Base-by-base conservation (phyloP, 129 eudicot species). In the Flaveria sonorensis region DNA sequence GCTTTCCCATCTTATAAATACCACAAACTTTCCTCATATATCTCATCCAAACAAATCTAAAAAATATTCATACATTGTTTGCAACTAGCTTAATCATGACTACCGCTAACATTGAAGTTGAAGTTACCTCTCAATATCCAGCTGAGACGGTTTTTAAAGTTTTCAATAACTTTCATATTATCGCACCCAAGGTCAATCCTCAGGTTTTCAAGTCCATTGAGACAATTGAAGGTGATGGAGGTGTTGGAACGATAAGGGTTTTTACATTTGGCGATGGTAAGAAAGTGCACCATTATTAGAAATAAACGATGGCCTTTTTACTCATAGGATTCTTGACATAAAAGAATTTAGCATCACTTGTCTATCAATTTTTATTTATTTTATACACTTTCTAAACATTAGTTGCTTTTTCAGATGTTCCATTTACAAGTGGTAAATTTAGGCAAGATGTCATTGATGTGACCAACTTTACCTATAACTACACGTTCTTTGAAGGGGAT, bases 121-220 rank as follows among this genome's bases (percentile, higher is more conserved):
- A 24, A 30, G 62, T 71, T 18, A 47, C 53, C 43, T 68, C 72
- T 40, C n/a, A 52, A 42, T 40, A n/a, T 19, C 36, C 72, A 7
- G 75, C 75, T 26, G 75, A 71, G 2, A 71, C 24, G 1, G 75
- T 71, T 26, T 71, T 50, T 51, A 71, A 71, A 9, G 75, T 71
- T 16, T 71, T 71, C 4, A 71, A 11, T 50, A 39, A 50, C 75
- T 71, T 71, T 1, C 75, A 71, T n/a, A 30, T 4, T 16, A 71
- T 71, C n/a, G 75, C 75, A 26, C 63, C 75, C 7, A 71, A 71
- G 46, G 46, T 71, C 12, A 48, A 71, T 71, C 75, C 75, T n/a
- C 16, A 71, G 28, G 46, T 51, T 51, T 71, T 71, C 63, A 71
- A 71, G 62, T 50, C 75, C 16, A 71, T 71, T 20, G 47, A 71